A percentile compares a stretch with the other conserved stretches of the same genome.
Evolutionary conservation across 257 asterid genomes (phyloP).

Genomic region (Solanum appendiculatum): DNA sequence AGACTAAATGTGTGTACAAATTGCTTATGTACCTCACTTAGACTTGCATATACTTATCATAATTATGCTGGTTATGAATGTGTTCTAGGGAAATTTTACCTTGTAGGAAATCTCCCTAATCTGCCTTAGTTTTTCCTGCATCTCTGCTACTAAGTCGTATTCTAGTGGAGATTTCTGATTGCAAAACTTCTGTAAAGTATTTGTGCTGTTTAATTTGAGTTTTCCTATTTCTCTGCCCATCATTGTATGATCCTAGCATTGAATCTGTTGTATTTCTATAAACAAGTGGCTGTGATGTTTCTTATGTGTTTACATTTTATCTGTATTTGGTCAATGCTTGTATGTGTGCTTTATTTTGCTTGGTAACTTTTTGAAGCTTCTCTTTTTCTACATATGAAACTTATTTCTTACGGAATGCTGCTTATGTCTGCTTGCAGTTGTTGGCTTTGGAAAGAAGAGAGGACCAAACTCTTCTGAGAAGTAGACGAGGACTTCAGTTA

Average conservation of each 20-base stretch:
- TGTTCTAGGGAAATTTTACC: not conserved
- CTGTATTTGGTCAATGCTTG: not conserved
- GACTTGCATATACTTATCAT: not conserved
- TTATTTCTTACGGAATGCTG: not conserved
- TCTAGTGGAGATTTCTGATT: not conserved
- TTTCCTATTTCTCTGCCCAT: not conserved
- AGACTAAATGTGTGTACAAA: not conserved
- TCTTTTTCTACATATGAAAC: not conserved
- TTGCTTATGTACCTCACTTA: not conserved
- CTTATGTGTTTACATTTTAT: not conserved
- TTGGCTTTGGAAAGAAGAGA: slow-evolving; percentile 87
- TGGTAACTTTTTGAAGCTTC: not conserved
- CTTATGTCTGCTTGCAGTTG: slow-evolving; percentile 40
- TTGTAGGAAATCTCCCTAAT: not conserved
- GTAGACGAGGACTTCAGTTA: slow-evolving; percentile 17
- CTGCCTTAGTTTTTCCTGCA: not conserved
- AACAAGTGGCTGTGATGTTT: not conserved
- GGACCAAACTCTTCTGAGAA: slow-evolving; percentile 83
- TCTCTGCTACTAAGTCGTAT: not conserved
- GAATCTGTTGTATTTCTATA: not conserved
- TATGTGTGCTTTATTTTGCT: not conserved
- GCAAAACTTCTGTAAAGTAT: not conserved
- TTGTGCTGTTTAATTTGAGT: not conserved
- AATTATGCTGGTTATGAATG: not conserved
- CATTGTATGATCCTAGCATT: not conserved